Conservation (phyloP, 2,329 filamentous ascomycete genomes). For the Exophiala sp. region DNA sequence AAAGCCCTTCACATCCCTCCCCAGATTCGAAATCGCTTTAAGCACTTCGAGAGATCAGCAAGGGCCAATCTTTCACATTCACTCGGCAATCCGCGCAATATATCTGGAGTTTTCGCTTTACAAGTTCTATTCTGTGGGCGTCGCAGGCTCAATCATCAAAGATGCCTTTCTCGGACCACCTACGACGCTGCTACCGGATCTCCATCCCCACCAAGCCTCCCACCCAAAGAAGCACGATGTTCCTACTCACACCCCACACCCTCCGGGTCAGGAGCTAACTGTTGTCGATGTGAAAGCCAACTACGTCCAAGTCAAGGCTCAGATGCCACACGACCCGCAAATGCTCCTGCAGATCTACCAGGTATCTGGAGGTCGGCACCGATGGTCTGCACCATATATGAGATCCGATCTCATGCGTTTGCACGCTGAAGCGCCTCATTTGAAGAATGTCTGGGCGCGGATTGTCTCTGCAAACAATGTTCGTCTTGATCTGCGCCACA, state of each 20-base stretch:
- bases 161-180: constrained; percentile 56
- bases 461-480: constrained; percentile 78
- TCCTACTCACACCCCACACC: constrained; percentile 13
- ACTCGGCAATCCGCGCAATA: constrained; percentile 74
- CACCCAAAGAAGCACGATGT: constrained; percentile 27
- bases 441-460: constrained; percentile 80
- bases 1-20: constrained; percentile 81
- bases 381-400: constrained; percentile 82
- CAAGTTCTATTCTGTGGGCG: constrained; percentile 82
- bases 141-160: constrained; percentile 72
- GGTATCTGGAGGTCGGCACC: constrained; percentile 76
- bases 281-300: constrained; percentile 78
- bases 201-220: constrained; percentile 7
- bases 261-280: constrained; percentile 60
- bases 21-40: constrained; percentile 80
- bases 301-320: constrained; percentile 81
- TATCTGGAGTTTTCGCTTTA: constrained; percentile 88
- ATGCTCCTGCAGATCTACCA: constrained; percentile 87
- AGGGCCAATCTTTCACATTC: constrained; percentile 82
- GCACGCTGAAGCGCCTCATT: constrained; percentile 80
- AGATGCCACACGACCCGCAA: constrained; percentile 82
- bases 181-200: constrained; percentile 10
- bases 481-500: constrained; percentile 75
- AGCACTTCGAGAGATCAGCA: constrained; percentile 82
- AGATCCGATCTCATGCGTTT: constrained; percentile 74